Conservation (phyloP, 177 flowering plant species). For the Telopea speciosissima region DNA sequence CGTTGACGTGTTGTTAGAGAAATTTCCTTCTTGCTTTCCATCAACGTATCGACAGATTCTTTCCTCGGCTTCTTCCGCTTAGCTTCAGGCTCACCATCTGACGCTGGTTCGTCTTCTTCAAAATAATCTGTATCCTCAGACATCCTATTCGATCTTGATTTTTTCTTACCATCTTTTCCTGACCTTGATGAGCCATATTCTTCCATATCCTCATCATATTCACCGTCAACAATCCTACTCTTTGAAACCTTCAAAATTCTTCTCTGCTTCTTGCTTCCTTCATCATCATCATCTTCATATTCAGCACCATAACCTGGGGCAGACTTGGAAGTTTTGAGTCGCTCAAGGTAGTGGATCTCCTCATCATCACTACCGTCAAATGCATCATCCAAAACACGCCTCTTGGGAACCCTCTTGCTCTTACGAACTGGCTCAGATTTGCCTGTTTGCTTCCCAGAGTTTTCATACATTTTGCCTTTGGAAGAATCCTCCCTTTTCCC, state of each 20-base stretch:
- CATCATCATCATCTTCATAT: conserved; percentile 31
- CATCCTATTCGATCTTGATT: conserved; percentile 32
- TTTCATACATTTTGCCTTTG: conserved; percentile 22
- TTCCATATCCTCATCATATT: conserved; percentile 24
- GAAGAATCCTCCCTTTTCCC: conserved; percentile 17
- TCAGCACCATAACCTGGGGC: conserved; percentile 18
- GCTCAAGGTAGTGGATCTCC: conserved; percentile 66
- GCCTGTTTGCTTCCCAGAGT: conserved; percentile 26
- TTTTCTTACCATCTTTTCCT: conserved; percentile 45
- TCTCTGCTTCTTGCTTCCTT: conserved; percentile 26
- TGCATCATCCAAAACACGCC: conserved; percentile 33
- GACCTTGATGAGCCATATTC: conserved; percentile 23
- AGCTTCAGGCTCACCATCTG: conserved; percentile 51
- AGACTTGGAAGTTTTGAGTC: conserved; percentile 34
- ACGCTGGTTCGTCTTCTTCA: conserved; percentile 44
- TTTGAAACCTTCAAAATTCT: conserved; percentile 40
- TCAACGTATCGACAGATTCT: conserved; percentile 44
- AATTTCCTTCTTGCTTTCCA: conserved; percentile 53
- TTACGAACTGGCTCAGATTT: conserved; percentile 44
- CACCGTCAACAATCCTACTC: conserved; percentile 18
- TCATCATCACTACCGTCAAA: conserved; percentile 58
- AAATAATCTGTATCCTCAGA: conserved; percentile 55
- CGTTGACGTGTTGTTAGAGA: conserved; percentile 84
- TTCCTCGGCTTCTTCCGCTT: conserved; percentile 49
- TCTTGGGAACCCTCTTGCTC: conserved; percentile 57